These are phyloP conservation scores for Asparagopsis taxiformis DNA, from an alignment of 31 red algal genomes.

Conservation along the genomic window DNA sequence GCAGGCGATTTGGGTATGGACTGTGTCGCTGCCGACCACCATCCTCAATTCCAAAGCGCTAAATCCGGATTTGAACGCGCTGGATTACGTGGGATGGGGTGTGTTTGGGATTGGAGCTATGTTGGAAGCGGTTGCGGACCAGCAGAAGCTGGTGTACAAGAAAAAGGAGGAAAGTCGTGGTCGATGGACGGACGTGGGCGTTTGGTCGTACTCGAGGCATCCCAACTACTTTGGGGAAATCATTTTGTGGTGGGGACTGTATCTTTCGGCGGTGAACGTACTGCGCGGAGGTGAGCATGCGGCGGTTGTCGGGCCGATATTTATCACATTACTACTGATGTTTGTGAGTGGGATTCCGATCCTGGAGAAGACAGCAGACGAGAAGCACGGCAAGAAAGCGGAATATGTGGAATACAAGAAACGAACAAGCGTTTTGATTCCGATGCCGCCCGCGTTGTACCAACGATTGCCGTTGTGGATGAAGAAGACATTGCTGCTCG, in stretches of 20 bases:
- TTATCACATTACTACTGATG: slow-evolving; percentile 90
- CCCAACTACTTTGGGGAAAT: slow-evolving; percentile 99
- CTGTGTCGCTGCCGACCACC: slow-evolving; percentile 77
- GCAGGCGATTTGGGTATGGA: slow-evolving; percentile 92
- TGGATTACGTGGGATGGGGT: slow-evolving; percentile 89
- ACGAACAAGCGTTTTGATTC: slow-evolving; percentile 80
- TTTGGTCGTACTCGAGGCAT: slow-evolving; percentile 89
- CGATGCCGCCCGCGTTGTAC: slow-evolving; percentile 77
- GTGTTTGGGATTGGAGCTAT: slow-evolving; percentile 70
- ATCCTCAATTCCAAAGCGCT: slow-evolving; percentile 67
- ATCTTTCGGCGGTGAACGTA: slow-evolving; percentile 57
- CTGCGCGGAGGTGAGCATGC: slow-evolving; percentile 43
- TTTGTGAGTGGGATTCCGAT: slow-evolving; percentile 93
- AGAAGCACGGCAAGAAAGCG: slow-evolving; percentile 57
- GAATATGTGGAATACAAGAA: slow-evolving; percentile 76
- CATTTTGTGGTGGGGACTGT: slow-evolving; percentile 89
- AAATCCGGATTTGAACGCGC: slow-evolving; percentile 23
- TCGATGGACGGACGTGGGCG: slow-evolving; percentile 79
- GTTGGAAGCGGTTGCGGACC: slow-evolving; percentile 88
- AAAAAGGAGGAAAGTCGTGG: slow-evolving; percentile 28
- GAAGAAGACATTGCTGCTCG: slow-evolving; percentile 81
- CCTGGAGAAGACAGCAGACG: slow-evolving; percentile 75
- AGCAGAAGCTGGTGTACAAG: slow-evolving; percentile 86
- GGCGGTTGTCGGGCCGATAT: slow-evolving; percentile 82
- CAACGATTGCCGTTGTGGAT: slow-evolving; percentile 30